phyloP scores from a whole-genome alignment of 2,329 filamentous ascomycete species.

The Chaetomiaceae sp. region DNA sequence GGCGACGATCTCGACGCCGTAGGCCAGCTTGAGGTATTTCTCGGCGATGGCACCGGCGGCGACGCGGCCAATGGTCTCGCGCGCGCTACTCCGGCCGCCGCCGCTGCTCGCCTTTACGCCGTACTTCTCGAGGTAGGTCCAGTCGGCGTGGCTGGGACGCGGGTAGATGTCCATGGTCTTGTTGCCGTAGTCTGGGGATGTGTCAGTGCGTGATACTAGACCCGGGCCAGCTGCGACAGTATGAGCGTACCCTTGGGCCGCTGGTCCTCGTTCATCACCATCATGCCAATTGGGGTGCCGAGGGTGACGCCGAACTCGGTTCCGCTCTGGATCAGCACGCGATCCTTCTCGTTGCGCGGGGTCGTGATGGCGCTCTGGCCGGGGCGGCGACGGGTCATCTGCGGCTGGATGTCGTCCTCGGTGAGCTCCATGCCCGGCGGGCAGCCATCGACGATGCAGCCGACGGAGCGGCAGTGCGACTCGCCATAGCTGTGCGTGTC shows the following conservation, averaged over 20 bases:
- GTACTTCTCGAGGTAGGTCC: constrained; percentile 97
- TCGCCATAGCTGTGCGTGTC: constrained; percentile 41
- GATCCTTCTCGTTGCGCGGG: constrained; percentile 87
- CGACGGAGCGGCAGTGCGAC: constrained; percentile 80
- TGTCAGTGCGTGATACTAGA: too few species aligned
- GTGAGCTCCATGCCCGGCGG: constrained; percentile 83
- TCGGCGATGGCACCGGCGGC: constrained; percentile 90
- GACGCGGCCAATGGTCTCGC: constrained; percentile 91
- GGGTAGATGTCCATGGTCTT: constrained; percentile 90
- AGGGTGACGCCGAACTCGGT: constrained; percentile 86
- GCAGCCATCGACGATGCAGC: constrained; percentile 89
- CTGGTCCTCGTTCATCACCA: constrained; percentile 89
- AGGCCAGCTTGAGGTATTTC: constrained; percentile 77
- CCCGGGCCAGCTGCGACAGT: too few species aligned
- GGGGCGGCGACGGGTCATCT: constrained; percentile 84
- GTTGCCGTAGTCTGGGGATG: constrained; percentile 81
- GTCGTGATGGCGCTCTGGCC: constrained; percentile 89
- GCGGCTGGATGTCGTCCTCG: constrained; percentile 86
- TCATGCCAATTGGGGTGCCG: constrained; percentile 83
- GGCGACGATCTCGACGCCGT: constrained; percentile 86
- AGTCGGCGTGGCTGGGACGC: constrained; percentile 88
- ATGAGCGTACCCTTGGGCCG: constrained; percentile 55
- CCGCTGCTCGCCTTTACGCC: constrained; percentile 87
- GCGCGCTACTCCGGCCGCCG: constrained; percentile 83
- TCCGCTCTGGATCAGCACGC: constrained; percentile 86